Evolutionary conservation across 164 flowering plant species (phyloP), one percentile per base, ranked within the genome.

Genomic region (Umbellularia californica): DNA sequence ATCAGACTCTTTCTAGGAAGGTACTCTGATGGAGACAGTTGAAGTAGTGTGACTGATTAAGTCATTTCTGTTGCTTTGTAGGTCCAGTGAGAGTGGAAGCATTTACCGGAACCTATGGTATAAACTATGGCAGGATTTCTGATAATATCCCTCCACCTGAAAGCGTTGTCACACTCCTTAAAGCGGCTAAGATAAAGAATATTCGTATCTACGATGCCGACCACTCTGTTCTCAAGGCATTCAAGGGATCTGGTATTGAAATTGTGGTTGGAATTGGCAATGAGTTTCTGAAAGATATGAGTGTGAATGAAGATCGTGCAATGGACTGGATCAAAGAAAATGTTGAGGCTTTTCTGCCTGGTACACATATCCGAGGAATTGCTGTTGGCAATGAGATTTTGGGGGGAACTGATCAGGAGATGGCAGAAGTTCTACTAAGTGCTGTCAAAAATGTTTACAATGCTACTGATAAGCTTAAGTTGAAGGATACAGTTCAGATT

Each of bases 381-480:
- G 92, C 97, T 0, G 88, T 92, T 0, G 97, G 97, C 24, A 92
- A 92, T 64, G 95, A 93, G 83, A 74, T 91, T 3, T 79, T 93
- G 60, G 95, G 92, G 1, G 83, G 84, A 13, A 70, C 62, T n/a
- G 85, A 80, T 74, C 28, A 30, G 33, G 91, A 84, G 35, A 80
- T 88, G 9, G 83, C 83, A 77, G 96, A 89, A 74, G 96, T 70
- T 23, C 70, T 93, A 12, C 78, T 91, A n/a, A 85, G 88, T 3
- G 91, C 98, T 3, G 89, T 85, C 2, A 89, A 81, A 72, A 93
- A 89, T 70, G 90, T 93, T 9, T 90, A 90, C 77, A 74, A 11
- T 55, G 91, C 94, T 12, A 87, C 88, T 17, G 65, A 75, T 12
- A 64, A 79, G 66, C 84, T 93, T 13, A 76, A 76, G 7, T 72